These are phyloP conservation scores for Neurospora sp. DNA, from an alignment of 495 filamentous ascomycete species.

Conservation along the genomic window DNA sequence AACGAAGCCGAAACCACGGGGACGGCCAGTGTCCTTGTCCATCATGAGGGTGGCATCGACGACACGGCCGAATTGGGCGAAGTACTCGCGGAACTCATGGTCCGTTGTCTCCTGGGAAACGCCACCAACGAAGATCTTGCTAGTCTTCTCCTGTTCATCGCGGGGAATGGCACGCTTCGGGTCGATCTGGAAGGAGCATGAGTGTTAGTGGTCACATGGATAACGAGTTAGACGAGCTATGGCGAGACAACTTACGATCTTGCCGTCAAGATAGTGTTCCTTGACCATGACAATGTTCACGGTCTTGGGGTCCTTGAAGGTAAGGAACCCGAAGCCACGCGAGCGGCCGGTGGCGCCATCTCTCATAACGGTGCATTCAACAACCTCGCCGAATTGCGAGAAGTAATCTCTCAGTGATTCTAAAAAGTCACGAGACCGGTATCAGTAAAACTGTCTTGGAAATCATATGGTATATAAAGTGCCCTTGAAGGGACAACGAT, in stretches of 20 bases:
- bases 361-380: constrained; percentile 97
- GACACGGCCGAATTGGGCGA: constrained; percentile 90
- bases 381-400: constrained; percentile 93
- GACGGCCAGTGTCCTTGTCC: constrained; percentile 95
- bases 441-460: not conserved
- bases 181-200: constrained; percentile 67
- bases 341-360: constrained; percentile 90
- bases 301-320: constrained; percentile 92
- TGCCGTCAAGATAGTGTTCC: constrained; percentile 95
- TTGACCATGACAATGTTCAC: constrained; percentile 99
- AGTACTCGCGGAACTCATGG: constrained; percentile 90
- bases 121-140: constrained; percentile 96
- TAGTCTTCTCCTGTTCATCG: constrained; percentile 94
- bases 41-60: constrained; percentile 98
- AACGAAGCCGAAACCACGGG: constrained; percentile 96
- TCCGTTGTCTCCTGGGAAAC: constrained; percentile 96
- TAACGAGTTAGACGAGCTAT: not conserved
- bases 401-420: constrained; percentile 98
- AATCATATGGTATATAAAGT: not conserved
- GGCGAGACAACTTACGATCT: constrained; percentile 64
- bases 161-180: constrained; percentile 95
- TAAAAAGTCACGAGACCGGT: constrained; percentile 22
- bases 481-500: not conserved
- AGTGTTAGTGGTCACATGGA: constrained; percentile 4
- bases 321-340: constrained; percentile 92